Percentiles rank a stretch among this genome's conserved stretches.
These are phyloP conservation scores for Piper betle DNA, from an alignment of 164 flowering plant species.

Conservation along the genomic window DNA sequence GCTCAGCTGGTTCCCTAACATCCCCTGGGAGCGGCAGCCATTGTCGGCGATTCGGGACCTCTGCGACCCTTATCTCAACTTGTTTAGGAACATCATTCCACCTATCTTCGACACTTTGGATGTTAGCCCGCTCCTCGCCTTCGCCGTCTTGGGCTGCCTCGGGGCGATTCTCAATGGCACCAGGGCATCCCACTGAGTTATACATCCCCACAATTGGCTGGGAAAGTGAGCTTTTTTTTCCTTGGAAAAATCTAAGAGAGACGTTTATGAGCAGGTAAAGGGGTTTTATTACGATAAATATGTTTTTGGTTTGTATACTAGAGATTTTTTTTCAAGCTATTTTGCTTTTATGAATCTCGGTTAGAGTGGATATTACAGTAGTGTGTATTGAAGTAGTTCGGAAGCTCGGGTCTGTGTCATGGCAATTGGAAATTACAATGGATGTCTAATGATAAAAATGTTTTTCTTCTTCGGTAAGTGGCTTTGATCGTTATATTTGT, in stretches of 20 bases:
- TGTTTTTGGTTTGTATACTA: neutral
- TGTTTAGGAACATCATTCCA: conserved; percentile 79
- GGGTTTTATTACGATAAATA: neutral
- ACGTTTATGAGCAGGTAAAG: neutral
- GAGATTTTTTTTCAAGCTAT: neutral
- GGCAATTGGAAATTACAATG: neutral
- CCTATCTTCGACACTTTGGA: conserved; percentile 71
- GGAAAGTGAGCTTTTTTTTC: too few species aligned
- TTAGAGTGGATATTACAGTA: neutral
- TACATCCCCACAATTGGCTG: neutral
- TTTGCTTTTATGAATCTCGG: too few species aligned
- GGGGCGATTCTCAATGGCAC: conserved; percentile 40
- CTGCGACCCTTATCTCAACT: conserved; percentile 82
- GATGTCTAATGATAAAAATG: neutral
- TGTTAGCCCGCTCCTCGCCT: conserved; percentile 80
- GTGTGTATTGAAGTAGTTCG: neutral
- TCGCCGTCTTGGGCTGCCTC: conserved; percentile 62
- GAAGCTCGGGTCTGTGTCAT: neutral
- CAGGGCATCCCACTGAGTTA: conserved; percentile 14
- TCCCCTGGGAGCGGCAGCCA: conserved; percentile 92
- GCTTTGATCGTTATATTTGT: too few species aligned
- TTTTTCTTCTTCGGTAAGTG: too few species aligned
- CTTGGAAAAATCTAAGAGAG: too few species aligned
- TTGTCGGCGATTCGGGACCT: conserved; percentile 78
- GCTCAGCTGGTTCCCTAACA: conserved; percentile 99